phyloP scores from a whole-genome alignment of 2,329 filamentous ascomycete species.

The Ampelomyces quisqualis region DNA sequence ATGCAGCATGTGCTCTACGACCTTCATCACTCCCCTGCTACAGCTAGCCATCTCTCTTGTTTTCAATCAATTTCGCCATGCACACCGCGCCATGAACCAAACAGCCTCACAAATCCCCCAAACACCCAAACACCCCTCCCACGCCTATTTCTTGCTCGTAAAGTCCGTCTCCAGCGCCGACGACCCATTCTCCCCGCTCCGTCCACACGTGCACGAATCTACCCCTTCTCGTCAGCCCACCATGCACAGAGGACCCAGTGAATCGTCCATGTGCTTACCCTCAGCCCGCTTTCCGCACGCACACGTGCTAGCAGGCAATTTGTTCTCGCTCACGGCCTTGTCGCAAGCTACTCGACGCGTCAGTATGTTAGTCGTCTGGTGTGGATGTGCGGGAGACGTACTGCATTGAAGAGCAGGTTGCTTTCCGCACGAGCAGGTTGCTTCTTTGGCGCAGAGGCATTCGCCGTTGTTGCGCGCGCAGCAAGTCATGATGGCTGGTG shows the following conservation, averaged over 20 bases:
- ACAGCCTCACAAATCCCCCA: neutral
- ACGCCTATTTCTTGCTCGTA: constrained; percentile 63
- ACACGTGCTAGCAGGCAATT: constrained; percentile 66
- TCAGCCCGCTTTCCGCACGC: constrained; percentile 73
- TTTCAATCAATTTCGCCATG: no score
- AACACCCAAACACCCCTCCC: constrained; percentile 21
- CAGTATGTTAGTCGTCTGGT: constrained; percentile 10
- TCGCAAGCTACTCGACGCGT: constrained; percentile 58
- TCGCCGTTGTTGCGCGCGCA: constrained; percentile 58
- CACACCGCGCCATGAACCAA: no score
- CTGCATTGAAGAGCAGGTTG: constrained; percentile 81
- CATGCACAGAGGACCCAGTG: no score
- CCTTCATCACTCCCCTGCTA: neutral
- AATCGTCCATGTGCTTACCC: constrained; percentile 58
- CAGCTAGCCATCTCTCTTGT: no score
- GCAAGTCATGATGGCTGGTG: constrained; percentile 51
- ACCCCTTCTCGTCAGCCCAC: neutral
- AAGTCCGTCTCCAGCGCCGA: constrained; percentile 80
- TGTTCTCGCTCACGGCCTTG: constrained; percentile 75
- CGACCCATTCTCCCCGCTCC: constrained; percentile 62
- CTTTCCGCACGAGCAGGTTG: constrained; percentile 85
- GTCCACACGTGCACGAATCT: constrained; percentile 76
- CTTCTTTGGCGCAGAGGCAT: constrained; percentile 60
- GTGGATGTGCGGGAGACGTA: constrained; percentile 24
- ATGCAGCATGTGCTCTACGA: neutral